These are phyloP conservation scores for Suillus plorans DNA, from an alignment of 768 basidiomycete genomes.

Conservation along the genomic window DNA sequence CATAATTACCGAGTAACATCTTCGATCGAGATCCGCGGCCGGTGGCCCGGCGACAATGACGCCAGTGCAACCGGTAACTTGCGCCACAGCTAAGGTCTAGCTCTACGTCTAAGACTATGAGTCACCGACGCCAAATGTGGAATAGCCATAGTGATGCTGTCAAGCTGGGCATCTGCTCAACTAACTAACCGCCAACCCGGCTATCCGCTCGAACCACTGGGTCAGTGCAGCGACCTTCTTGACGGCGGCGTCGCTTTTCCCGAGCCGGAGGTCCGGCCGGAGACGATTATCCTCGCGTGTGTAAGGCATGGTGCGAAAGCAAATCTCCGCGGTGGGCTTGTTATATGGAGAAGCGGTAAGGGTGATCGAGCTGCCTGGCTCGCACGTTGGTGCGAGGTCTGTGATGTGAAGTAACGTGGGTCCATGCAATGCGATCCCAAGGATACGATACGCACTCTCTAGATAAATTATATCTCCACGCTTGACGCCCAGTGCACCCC, in stretches of 20 bases:
- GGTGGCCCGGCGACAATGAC: not conserved
- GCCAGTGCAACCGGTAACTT: not conserved
- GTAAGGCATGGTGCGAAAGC: conserved; percentile 77
- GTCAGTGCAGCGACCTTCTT: conserved; percentile 65
- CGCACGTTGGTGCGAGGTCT: conserved; percentile 57
- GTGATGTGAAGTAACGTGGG: not conserved
- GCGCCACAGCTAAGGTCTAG: not conserved
- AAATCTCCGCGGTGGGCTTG: conserved; percentile 62
- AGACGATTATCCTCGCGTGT: conserved; percentile 55
- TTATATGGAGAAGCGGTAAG: conserved; percentile 71
- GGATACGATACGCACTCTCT: conserved; percentile 50
- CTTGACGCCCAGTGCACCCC: conserved; percentile 59
- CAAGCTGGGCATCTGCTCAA: not conserved
- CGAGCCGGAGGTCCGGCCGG: conserved; percentile 73
- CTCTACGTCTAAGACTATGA: not conserved
- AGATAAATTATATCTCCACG: conserved; percentile 73
- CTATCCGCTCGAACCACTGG: conserved; percentile 72
- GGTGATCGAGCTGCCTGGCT: conserved; percentile 42
- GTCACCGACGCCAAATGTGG: not conserved
- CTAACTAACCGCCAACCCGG: conserved; percentile 37
- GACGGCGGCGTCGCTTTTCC: conserved; percentile 65
- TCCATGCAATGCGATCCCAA: not conserved
- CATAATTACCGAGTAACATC: not conserved
- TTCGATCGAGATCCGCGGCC: not conserved
- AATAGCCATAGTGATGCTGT: not conserved